phyloP scores from a whole-genome alignment of 2,329 filamentous ascomycete species.

The Fusarium torulosum region DNA sequence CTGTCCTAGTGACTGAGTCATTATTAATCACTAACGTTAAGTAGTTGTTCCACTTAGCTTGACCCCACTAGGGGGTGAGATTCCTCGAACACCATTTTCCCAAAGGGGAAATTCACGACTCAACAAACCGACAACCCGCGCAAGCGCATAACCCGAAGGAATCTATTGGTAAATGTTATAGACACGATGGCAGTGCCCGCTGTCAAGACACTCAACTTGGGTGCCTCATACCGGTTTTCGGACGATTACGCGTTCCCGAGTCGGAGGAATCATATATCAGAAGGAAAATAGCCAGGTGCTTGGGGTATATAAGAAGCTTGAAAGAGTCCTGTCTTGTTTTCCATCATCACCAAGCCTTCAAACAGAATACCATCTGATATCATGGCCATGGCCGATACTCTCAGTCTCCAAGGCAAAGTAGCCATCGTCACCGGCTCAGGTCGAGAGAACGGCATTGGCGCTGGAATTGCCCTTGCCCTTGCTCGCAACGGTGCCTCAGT shows the following conservation, averaged over 20 bases:
- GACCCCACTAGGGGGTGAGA: neutral
- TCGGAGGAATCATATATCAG: neutral
- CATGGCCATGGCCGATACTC: slow-evolving; percentile 46
- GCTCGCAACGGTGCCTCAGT: slow-evolving; percentile 59
- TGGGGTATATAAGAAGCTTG: neutral
- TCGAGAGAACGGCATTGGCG: slow-evolving; percentile 59
- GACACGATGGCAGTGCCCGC: neutral
- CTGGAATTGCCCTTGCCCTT: slow-evolving; percentile 56
- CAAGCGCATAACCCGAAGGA: neutral
- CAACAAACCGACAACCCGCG: neutral
- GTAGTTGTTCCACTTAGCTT: neutral
- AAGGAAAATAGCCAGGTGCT: neutral
- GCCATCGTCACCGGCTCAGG: slow-evolving; percentile 62
- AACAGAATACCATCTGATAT: accelerated
- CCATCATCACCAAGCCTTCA: neutral
- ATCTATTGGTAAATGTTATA: neutral
- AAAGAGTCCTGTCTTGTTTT: accelerated
- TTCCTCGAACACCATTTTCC: slow-evolving; percentile 17
- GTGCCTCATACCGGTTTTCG: neutral
- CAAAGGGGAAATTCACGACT: slow-evolving; percentile 18
- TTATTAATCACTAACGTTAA: neutral
- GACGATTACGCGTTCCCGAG: neutral
- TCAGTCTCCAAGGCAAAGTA: slow-evolving; percentile 57
- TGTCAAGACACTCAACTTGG: no score
- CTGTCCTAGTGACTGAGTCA: neutral